Evolutionary conservation across 192 early-diverging fungal species (phyloP).

Genomic region (Coemansia furcata): DNA sequence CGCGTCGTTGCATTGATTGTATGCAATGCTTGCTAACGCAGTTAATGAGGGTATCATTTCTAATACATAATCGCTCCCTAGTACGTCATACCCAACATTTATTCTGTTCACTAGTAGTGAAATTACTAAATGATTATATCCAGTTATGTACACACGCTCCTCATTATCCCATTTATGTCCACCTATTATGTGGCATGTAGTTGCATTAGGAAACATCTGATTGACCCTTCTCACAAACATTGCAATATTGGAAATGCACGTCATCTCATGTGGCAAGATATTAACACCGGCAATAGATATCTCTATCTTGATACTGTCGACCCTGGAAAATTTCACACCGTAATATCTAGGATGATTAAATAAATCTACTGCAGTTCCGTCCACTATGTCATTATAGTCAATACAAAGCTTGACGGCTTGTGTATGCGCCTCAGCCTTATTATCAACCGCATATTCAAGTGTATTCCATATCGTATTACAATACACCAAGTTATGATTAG

Average conservation of each 20-base stretch:
- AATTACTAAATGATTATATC: not conserved
- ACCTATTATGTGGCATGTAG: not conserved
- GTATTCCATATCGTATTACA: not conserved
- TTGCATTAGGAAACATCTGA: not conserved
- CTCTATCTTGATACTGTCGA: not conserved
- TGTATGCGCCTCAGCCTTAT: not conserved
- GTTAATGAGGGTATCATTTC: not conserved
- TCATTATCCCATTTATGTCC: not conserved
- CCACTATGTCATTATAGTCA: not conserved
- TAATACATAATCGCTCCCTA: not conserved
- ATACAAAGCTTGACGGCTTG: not conserved
- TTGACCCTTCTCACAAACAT: not conserved
- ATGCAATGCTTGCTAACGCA: not conserved
- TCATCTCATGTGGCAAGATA: not conserved
- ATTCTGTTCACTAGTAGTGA: not conserved
- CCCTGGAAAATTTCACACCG: not conserved
- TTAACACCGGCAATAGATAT: not conserved
- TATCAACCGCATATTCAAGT: not conserved
- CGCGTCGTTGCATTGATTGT: not conserved
- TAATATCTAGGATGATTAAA: not conserved
- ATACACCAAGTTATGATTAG: too few species aligned
- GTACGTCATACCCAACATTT: not conserved
- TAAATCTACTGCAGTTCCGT: not conserved
- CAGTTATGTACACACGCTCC: not conserved
- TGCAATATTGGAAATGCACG: not conserved